Percentiles rank a stretch among this genome's conserved stretches.
Conservation (phyloP, 192 early-diverging fungal genomes). For the Coemansia sp. region DNA sequence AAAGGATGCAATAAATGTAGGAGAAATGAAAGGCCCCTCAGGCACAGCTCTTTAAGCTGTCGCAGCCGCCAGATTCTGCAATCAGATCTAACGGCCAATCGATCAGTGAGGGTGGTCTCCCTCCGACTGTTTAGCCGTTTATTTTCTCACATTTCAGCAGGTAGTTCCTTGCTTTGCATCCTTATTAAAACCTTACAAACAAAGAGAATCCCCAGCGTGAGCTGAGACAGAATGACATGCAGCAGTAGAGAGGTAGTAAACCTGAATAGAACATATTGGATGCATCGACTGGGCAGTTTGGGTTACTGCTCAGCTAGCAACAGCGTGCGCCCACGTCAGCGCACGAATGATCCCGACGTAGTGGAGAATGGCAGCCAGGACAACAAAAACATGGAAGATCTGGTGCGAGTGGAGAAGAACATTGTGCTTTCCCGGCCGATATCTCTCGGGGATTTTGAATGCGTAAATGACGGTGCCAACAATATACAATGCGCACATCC, state of each 20-base stretch:
- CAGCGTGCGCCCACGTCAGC: conserved; percentile 28
- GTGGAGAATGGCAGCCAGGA: conserved; percentile 71
- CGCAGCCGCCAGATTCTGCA: too few species aligned
- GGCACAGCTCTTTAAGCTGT: neutral
- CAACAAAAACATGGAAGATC: conserved; percentile 87
- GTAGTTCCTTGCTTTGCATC: too few species aligned
- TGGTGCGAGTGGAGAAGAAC: conserved; percentile 82
- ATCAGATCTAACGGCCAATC: too few species aligned
- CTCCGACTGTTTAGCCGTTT: too few species aligned
- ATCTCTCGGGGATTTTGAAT: conserved; percentile 75
- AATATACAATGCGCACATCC: conserved; percentile 75
- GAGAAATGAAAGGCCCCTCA: neutral
- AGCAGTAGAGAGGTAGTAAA: neutral
- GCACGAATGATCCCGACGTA: conserved; percentile 71
- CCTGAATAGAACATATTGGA: neutral
- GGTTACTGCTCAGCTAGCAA: neutral
- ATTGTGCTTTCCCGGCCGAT: conserved; percentile 79
- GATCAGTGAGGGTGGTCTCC: too few species aligned
- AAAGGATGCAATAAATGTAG: neutral
- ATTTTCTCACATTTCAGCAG: too few species aligned
- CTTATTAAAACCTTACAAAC: too few species aligned
- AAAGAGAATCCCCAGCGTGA: too few species aligned
- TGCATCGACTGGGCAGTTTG: neutral
- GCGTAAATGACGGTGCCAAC: conserved; percentile 84
- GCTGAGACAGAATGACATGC: neutral